Evolutionary conservation across 2,329 filamentous ascomycete species (phyloP), one percentile per base, ranked within the genome.

Genomic region (Tolypocladium ovalisporum): DNA sequence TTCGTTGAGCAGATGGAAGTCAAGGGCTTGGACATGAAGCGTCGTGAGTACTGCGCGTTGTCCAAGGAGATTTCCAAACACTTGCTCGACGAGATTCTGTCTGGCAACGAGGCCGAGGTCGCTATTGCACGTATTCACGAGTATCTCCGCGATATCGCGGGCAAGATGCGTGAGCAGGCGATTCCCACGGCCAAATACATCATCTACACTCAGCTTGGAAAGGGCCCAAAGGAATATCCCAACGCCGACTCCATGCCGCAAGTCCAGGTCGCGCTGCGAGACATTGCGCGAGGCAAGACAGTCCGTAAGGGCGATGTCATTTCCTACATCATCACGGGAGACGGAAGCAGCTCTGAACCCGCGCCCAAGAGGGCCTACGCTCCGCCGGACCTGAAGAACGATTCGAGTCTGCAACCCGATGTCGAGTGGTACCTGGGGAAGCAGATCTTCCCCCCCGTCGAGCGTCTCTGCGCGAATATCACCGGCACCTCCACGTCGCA

Each of bases 341-440:
- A 93, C 68, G 73, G 81, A 72, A 78, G 80, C 64, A 79, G 74
- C 63, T 87, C 76, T 44, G 88, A 91, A 61, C 79, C 81, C 15
- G 83, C 90, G 2, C 89, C 94, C 27, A 96, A 96, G 74, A 90
- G 95, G 63, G 93, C 94, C 4, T 93, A 90, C 70, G 86, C 88
- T 6, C 87, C 90, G 1, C 87, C 91, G 58, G 94, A 99, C 70
- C 76, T 89, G 59, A 95, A 94, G 67, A 68, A 83, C 19, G 88
- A 89, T 63, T 85, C 87, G 1, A 86, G 78, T 1, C 80, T 99
- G 8, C 81, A 87, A 58, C 90, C 92, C 2, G 94, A 99, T 67
- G 83, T 97, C n/a, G 94, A 99, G 69, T 97, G 92, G 83, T 99
- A 99, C 71, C 84, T 99, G 42, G 88, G 90, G 76, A 99, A 99